A percentile compares a stretch with the other conserved stretches of the same genome.
Evolutionary conservation across 73 alveolate species (phyloP).

Genomic region (Paramecium caudatum): DNA sequence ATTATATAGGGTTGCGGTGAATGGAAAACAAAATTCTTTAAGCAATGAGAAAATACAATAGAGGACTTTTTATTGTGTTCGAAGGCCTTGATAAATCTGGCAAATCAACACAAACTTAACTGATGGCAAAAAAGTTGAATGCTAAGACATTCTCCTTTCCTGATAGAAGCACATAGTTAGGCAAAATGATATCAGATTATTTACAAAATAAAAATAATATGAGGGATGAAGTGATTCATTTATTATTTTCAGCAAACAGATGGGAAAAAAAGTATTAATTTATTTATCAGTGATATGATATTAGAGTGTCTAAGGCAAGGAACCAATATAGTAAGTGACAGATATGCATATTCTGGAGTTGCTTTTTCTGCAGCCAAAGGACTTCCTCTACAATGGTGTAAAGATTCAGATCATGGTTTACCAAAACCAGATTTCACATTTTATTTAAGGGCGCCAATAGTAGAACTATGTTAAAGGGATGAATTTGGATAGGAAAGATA

Average conservation of each 20-base stretch:
- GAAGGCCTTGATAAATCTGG: conserved; percentile 96
- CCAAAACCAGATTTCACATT: conserved; percentile 88
- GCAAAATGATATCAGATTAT: conserved; percentile 83
- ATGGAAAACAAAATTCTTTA: not conserved
- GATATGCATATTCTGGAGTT: conserved; percentile 93
- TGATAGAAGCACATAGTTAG: conserved; percentile 85
- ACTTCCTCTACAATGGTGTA: conserved; percentile 90
- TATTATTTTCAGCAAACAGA: conserved; percentile 91
- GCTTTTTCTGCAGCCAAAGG: conserved; percentile 95
- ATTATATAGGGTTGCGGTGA: conserved; percentile 15
- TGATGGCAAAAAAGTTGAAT: conserved; percentile 70
- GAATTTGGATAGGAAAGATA: conserved; percentile 92
- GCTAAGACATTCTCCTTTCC: conserved; percentile 75
- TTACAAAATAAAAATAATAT: conserved; percentile 77
- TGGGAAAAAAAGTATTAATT: conserved; percentile 83
- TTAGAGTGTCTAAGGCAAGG: conserved; percentile 79
- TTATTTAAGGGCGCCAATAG: conserved; percentile 81
- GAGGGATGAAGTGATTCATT: conserved; percentile 88
- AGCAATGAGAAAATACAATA: conserved; percentile 65
- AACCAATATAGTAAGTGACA: conserved; percentile 82
- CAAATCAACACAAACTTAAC: conserved; percentile 84
- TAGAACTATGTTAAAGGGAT: conserved; percentile 75
- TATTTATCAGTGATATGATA: conserved; percentile 73
- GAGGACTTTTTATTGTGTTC: conserved; percentile 91
- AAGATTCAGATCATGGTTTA: conserved; percentile 84